Conservation (phyloP, 1,284 basidiomycete species). For the Leccinum solheimii region DNA sequence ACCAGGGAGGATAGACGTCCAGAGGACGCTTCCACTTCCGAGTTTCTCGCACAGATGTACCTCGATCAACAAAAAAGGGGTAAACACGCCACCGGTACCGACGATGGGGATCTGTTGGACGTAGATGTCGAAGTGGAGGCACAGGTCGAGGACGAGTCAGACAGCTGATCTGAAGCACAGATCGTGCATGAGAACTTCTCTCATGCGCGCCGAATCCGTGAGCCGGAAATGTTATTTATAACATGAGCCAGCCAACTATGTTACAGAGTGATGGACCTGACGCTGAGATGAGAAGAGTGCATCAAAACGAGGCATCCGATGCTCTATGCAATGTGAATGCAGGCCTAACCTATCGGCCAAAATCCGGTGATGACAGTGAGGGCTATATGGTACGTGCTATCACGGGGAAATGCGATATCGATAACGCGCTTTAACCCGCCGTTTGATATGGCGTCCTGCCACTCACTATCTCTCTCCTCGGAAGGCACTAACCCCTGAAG, state of each 20-base stretch:
- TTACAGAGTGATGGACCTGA: neutral
- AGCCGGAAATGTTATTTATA: neutral
- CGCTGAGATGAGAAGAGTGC: neutral
- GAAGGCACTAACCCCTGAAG: conserved; percentile 39
- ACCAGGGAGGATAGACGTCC: conserved; percentile 79
- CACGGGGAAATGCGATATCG: conserved; percentile 21
- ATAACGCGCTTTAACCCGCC: conserved; percentile 22
- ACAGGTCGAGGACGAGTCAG: conserved; percentile 35
- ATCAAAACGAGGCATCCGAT: neutral
- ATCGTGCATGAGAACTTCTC: neutral
- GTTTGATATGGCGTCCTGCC: conserved; percentile 35
- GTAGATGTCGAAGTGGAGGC: conserved; percentile 39
- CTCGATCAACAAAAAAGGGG: conserved; percentile 57
- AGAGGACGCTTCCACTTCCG: conserved; percentile 76
- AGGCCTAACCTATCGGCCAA: conserved; percentile 15
- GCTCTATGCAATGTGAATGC: neutral
- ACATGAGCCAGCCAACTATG: neutral
- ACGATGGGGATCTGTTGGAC: conserved; percentile 63
- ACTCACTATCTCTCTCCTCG: conserved; percentile 43
- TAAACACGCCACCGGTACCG: conserved; percentile 34
- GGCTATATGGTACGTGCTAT: conserved; percentile 24
- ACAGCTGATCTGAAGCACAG: conserved; percentile 12
- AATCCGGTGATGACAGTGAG: conserved; percentile 20
- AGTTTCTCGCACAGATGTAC: conserved; percentile 72
- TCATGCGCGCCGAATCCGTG: neutral